phyloP scores from a whole-genome alignment of 2,329 filamentous ascomycete genomes.

The Epichloe typhina region DNA sequence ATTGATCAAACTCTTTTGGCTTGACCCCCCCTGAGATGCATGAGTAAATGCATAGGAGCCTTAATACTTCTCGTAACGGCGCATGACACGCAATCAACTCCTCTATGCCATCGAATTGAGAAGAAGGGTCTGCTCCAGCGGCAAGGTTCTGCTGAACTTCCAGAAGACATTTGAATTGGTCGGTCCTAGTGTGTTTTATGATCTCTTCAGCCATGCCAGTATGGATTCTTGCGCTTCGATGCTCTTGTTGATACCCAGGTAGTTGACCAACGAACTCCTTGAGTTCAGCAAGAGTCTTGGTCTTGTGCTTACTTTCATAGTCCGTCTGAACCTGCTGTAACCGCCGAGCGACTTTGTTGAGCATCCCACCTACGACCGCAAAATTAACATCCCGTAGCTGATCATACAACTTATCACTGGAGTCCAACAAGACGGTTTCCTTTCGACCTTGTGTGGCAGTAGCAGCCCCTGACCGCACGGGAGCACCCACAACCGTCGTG shows the following conservation, averaged over 20 bases:
- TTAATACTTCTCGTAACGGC: slow-evolving; percentile 66
- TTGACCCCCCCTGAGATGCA: slow-evolving; percentile 76
- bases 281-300: slow-evolving; percentile 80
- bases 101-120: slow-evolving; percentile 81
- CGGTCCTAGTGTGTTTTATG: slow-evolving; percentile 80
- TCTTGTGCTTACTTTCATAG: slow-evolving; percentile 79
- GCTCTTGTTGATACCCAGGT: slow-evolving; percentile 83
- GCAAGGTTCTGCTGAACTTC: slow-evolving; percentile 95
- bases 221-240: slow-evolving; percentile 83
- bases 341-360: slow-evolving; percentile 83
- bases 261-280: slow-evolving; percentile 92
- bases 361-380: slow-evolving; percentile 74
- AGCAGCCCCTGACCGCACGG: slow-evolving; percentile 46
- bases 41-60: slow-evolving; percentile 82
- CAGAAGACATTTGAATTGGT: slow-evolving; percentile 74
- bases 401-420: slow-evolving; percentile 76
- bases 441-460: slow-evolving; percentile 52
- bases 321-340: slow-evolving; percentile 71
- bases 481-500: slow-evolving; percentile 72
- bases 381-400: slow-evolving; percentile 89
- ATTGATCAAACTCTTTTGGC: slow-evolving; percentile 75
- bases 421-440: slow-evolving; percentile 78
- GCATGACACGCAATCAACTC: slow-evolving; percentile 86
- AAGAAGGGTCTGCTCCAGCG: slow-evolving; percentile 75
- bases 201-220: slow-evolving; percentile 90